Percentiles rank a stretch among this genome's conserved stretches.
These are phyloP conservation scores for Taiozyma sp. DNA, from an alignment of 1,139 yeast genomes.

Conservation along the genomic window DNA sequence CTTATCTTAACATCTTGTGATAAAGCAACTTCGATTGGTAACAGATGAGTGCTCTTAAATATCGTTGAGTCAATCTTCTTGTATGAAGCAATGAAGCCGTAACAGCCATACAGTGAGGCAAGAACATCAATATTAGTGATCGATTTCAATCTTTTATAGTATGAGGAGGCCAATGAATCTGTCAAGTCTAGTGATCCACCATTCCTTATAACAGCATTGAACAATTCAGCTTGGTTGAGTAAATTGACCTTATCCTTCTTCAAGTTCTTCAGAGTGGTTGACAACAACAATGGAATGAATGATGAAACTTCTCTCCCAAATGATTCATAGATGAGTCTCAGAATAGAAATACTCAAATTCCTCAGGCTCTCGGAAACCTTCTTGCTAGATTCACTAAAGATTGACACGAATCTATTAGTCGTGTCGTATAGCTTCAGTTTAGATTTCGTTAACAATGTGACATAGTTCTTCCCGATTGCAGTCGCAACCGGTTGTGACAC, in stretches of 20 bases:
- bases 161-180: conserved; percentile 13
- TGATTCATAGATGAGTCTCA: conserved; percentile 23
- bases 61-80: conserved; percentile 14
- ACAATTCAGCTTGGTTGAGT: conserved; percentile 14
- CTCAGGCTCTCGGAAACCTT: conserved; percentile 7
- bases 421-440: conserved; percentile 20
- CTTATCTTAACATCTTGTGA: conserved; percentile 26
- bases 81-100: conserved; percentile 21
- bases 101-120: conserved; percentile 22
- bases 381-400: conserved; percentile 12
- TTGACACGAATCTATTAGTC: conserved; percentile 20
- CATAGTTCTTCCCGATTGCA: conserved; percentile 20
- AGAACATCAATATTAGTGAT: conserved; percentile 24
- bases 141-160: conserved; percentile 20
- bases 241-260: conserved; percentile 23
- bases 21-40: conserved; percentile 13
- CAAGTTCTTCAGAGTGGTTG: conserved; percentile 26
- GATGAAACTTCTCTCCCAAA: conserved; percentile 29
- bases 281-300: conserved; percentile 26
- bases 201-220: conserved; percentile 16
- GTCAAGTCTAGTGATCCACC: conserved; percentile 19
- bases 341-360: conserved; percentile 14
- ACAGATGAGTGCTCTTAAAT: conserved; percentile 10
- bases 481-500: conserved; percentile 14
- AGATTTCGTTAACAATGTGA: conserved; percentile 13